These are phyloP conservation scores for Calonectria honghensis DNA, from an alignment of 2,329 filamentous ascomycete genomes.

Conservation along the genomic window DNA sequence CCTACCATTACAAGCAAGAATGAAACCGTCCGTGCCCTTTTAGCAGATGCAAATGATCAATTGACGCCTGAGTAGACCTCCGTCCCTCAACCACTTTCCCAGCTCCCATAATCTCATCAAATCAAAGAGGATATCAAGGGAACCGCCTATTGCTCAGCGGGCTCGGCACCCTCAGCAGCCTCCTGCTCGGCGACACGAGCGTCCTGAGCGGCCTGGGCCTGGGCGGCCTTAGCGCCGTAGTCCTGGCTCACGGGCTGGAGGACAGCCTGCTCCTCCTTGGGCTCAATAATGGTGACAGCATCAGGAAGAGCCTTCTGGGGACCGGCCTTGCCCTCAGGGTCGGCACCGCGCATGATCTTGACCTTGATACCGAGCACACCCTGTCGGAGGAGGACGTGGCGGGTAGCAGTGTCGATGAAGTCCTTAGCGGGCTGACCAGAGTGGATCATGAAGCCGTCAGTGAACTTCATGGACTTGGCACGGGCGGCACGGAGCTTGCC, in stretches of 20 bases:
- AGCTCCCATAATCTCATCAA: conserved; percentile 52
- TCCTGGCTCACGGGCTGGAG: conserved; percentile 98
- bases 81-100: conserved; percentile 56
- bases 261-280: conserved; percentile 98
- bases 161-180: conserved; percentile 70
- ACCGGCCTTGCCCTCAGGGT: conserved; percentile 99
- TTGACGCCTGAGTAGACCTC: conserved; percentile 64
- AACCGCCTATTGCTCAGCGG: conserved; percentile 63
- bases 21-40: conserved; percentile 62
- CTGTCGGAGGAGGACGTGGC: conserved; percentile 99
- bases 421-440: conserved; percentile 99
- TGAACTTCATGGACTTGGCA: conserved; percentile 99
- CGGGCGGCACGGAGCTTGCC: conserved; percentile 99
- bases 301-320: conserved; percentile 98
- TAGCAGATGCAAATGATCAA: conserved; percentile 66
- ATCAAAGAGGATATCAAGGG: conserved; percentile 44
- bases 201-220: conserved; percentile 79
- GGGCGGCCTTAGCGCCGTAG: conserved; percentile 93
- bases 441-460: conserved; percentile 99
- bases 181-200: conserved; percentile 76
- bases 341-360: conserved; percentile 99
- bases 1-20: conserved; percentile 63
- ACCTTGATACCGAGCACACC: conserved; percentile 99
- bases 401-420: conserved; percentile 99
- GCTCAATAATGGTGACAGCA: conserved; percentile 99